Evolutionary conservation across 2,329 filamentous ascomycete species (phyloP).

Genomic region (Fusarium nygamai): DNA sequence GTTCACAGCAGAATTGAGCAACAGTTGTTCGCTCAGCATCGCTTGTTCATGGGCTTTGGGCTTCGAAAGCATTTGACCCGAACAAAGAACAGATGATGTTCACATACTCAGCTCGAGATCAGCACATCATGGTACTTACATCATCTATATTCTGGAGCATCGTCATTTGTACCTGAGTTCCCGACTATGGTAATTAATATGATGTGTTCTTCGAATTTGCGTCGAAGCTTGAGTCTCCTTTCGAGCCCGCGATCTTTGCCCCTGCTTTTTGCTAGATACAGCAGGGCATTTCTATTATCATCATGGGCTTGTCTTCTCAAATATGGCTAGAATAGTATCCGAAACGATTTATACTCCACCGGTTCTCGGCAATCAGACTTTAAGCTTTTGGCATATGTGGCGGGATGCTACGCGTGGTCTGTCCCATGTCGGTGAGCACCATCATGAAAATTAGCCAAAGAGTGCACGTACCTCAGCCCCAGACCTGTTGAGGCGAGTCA

Average conservation of each 20-base stretch:
- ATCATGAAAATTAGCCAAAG: neutral
- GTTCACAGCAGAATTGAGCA: fast-evolving
- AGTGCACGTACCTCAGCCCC: too few relatives aligned
- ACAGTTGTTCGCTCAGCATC: neutral
- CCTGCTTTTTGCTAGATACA: fast-evolving
- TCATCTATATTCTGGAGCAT: fast-evolving
- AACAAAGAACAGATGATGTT: fast-evolving
- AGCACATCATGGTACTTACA: neutral
- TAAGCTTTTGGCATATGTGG: neutral
- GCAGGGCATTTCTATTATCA: too few relatives aligned
- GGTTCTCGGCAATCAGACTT: neutral
- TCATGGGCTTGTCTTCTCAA: fast-evolving
- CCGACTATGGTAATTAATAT: neutral
- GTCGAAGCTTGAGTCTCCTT: too few relatives aligned
- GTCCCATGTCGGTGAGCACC: neutral
- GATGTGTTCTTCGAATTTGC: fast-evolving
- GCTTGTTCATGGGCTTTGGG: fast-evolving
- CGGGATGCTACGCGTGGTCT: neutral
- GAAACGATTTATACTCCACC: neutral
- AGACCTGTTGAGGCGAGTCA: fast-evolving
- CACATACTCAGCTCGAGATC: too few relatives aligned
- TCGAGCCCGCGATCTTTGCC: fast-evolving
- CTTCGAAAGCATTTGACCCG: fast-evolving
- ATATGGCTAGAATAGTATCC: neutral
- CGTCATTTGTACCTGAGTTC: too few relatives aligned